These are phyloP conservation scores for Durio zibethinus DNA, from an alignment of 345 rosid genomes.

Conservation along the genomic window DNA sequence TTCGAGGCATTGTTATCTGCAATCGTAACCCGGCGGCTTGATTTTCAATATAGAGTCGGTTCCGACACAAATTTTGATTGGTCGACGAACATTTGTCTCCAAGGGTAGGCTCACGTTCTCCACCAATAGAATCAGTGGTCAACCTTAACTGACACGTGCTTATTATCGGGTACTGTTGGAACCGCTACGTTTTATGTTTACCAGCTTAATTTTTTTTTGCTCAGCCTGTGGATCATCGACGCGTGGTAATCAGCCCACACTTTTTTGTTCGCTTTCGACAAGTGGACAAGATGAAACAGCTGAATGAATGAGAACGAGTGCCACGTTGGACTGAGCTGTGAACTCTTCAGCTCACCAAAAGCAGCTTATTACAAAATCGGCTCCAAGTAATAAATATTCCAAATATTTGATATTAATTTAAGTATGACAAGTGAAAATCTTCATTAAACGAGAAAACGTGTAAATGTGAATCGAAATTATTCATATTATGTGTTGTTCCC, in stretches of 20 bases:
- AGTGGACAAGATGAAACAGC: neutral
- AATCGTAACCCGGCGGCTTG: too few relatives aligned
- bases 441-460: too few relatives aligned
- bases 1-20: neutral
- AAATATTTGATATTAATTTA: too few relatives aligned
- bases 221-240: neutral
- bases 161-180: neutral
- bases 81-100: neutral
- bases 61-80: neutral
- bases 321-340: neutral
- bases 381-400: too few relatives aligned
- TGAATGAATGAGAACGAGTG: slow-evolving; percentile 2
- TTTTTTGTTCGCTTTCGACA: too few relatives aligned
- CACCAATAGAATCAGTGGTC: neutral
- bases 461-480: too few relatives aligned
- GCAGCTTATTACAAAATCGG: neutral
- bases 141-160: neutral
- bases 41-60: too few relatives aligned
- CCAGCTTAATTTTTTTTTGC: neutral
- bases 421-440: too few relatives aligned
- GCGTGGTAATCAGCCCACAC: neutral
- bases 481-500: too few relatives aligned
- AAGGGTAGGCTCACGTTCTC: neutral
- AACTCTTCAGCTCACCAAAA: neutral
- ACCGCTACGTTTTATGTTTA: neutral